These are phyloP conservation scores for Pulveroboletus sp. DNA, from an alignment of 1,284 basidiomycete genomes.

Conservation along the genomic window DNA sequence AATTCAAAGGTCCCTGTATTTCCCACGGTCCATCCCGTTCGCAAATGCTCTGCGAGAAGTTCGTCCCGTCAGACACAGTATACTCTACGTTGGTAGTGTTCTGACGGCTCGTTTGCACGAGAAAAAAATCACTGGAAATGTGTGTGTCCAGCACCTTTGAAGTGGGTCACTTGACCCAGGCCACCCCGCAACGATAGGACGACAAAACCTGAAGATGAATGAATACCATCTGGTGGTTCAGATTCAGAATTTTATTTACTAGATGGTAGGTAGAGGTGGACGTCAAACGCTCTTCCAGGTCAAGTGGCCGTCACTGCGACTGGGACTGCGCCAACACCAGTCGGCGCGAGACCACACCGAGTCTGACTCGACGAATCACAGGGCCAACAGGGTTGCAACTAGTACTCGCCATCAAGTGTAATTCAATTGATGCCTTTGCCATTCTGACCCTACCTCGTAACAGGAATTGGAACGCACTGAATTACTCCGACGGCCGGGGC, in stretches of 20 bases:
- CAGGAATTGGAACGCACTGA: too few species aligned
- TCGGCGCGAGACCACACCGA: not conserved
- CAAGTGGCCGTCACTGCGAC: not conserved
- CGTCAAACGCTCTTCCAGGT: too few species aligned
- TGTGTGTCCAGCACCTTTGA: too few species aligned
- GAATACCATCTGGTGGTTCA: not conserved
- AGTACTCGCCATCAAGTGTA: not conserved
- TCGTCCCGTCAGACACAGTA: too few species aligned
- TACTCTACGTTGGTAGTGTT: too few species aligned
- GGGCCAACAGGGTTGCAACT: not conserved
- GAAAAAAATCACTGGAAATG: not conserved
- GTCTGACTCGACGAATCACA: too few species aligned
- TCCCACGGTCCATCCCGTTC: conserved; percentile 26
- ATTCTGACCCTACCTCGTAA: too few species aligned
- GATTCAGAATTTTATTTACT: not conserved
- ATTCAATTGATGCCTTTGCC: not conserved
- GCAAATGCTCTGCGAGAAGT: not conserved
- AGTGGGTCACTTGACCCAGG: not conserved
- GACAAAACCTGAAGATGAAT: too few species aligned
- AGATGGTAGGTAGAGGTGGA: too few species aligned
- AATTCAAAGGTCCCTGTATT: conserved; percentile 30
- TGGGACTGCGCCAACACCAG: not conserved
- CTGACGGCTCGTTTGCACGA: not conserved
- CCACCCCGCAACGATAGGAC: too few species aligned
- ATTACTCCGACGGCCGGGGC: too few species aligned